phyloP scores from a whole-genome alignment of 176 grass and related monocot genomes.

The Urochloa ruziziensis region DNA sequence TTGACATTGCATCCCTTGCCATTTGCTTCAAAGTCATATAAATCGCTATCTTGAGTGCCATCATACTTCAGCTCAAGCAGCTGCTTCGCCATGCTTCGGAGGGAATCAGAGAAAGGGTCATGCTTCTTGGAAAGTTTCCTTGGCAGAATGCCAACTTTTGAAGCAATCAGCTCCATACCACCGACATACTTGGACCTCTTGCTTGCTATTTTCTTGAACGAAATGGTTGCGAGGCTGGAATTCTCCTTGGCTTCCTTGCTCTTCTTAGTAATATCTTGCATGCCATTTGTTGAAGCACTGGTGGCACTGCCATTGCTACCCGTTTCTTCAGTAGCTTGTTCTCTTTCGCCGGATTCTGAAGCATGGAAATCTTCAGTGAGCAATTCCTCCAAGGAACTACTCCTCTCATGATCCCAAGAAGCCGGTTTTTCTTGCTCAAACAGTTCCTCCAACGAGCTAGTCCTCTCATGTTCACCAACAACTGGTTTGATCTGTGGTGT shows the following conservation, averaged over 20 bases:
- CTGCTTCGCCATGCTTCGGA: constrained; percentile 60
- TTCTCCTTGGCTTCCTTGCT: constrained; percentile 45
- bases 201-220: constrained; percentile 63
- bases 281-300: constrained; percentile 11
- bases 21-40: constrained; percentile 55
- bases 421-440: constrained; percentile 31
- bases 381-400: constrained; percentile 42
- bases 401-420: constrained; percentile 46
- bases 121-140: constrained; percentile 50
- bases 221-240: constrained; percentile 30
- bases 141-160: constrained; percentile 41
- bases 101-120: constrained; percentile 67
- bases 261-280: constrained; percentile 30
- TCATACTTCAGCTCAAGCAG: constrained; percentile 75
- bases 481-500: constrained; percentile 16
- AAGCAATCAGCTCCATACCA: constrained; percentile 48
- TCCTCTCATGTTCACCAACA: constrained; percentile 40
- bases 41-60: constrained; percentile 41
- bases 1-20: constrained; percentile 38
- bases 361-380: constrained; percentile 25
- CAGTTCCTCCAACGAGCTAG: constrained; percentile 44
- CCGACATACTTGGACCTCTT: constrained; percentile 58
- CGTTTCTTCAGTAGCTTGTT: constrained; percentile 17
- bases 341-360: constrained; percentile 21
- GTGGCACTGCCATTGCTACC: background rate